Evolutionary conservation across 2,329 filamentous ascomycete species (phyloP).

Genomic region (Ramularia collo-cygni): DNA sequence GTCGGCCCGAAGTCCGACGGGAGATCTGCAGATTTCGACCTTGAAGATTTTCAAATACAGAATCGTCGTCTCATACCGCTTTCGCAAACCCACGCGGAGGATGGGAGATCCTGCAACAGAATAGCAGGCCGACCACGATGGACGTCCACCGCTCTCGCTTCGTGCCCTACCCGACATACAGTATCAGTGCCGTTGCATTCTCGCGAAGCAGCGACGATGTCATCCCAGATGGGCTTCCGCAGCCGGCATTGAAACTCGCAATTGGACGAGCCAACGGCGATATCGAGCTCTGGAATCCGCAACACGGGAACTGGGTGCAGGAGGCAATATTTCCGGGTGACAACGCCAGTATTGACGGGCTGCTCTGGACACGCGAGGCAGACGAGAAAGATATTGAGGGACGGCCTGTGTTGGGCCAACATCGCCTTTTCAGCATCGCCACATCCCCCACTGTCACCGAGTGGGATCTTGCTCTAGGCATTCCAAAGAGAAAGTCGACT

Average conservation of each 20-base stretch:
- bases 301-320: constrained; percentile 76
- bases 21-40: too few species aligned
- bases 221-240: constrained; percentile 33
- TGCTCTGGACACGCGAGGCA: constrained; percentile 85
- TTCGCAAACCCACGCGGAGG: too few species aligned
- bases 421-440: constrained; percentile 91
- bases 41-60: too few species aligned
- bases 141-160: constrained; percentile 97
- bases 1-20: too few species aligned
- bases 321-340: constrained; percentile 72
- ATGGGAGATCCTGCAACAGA: not conserved
- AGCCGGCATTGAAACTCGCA: constrained; percentile 65
- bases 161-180: constrained; percentile 81
- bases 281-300: constrained; percentile 95
- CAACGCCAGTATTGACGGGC: constrained; percentile 71
- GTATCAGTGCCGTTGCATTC: constrained; percentile 92
- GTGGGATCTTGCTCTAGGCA: constrained; percentile 80
- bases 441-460: constrained; percentile 89
- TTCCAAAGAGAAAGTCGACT: constrained; percentile 72
- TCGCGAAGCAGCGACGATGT: constrained; percentile 59
- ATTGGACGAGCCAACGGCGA: constrained; percentile 90
- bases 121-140: constrained; percentile 47
- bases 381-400: constrained; percentile 61
- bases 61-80: too few species aligned
- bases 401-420: constrained; percentile 58